phyloP scores from a whole-genome alignment of 2,329 filamentous ascomycete genomes.

The Claviceps pusilla region DNA sequence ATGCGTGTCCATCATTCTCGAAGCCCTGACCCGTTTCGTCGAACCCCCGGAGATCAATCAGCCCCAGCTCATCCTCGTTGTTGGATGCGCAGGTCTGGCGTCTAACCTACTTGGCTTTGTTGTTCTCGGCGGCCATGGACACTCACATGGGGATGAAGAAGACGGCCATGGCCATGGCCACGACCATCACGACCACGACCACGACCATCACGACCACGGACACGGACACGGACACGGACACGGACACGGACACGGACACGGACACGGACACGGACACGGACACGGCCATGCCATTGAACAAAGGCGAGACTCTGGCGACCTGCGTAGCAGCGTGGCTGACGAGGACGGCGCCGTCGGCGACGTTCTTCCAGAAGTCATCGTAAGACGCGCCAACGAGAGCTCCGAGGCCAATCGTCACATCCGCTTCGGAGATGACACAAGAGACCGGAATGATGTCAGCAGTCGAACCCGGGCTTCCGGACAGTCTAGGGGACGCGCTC shows the following conservation, averaged over 20 bases:
- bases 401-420: conserved; percentile 24
- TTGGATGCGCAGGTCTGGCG: conserved; percentile 69
- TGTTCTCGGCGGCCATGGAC: conserved; percentile 85
- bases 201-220: conserved; percentile 5
- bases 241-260: conserved; percentile 14
- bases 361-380: conserved; percentile 45
- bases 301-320: conserved; percentile 28
- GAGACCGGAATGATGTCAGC: conserved; percentile 14
- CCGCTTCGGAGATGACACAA: conserved; percentile 21
- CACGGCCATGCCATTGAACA: conserved; percentile 33
- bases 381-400: conserved; percentile 31
- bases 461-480: conserved; percentile 17
- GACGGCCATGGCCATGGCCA: conserved; percentile 36
- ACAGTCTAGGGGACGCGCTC: conserved; percentile 25
- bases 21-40: conserved; percentile 82
- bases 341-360: conserved; percentile 45
- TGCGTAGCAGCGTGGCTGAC: conserved; percentile 32
- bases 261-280: conserved; percentile 20
- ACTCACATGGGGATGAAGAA: conserved; percentile 52
- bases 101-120: conserved; percentile 84
- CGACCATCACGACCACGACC: conserved; percentile 27
- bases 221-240: conserved; percentile 21
- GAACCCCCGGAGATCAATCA: conserved; percentile 79
- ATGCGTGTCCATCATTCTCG: conserved; percentile 90
- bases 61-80: conserved; percentile 74